phyloP scores from a whole-genome alignment of 2,329 filamentous ascomycete species.

The Sporothrix inflata region DNA sequence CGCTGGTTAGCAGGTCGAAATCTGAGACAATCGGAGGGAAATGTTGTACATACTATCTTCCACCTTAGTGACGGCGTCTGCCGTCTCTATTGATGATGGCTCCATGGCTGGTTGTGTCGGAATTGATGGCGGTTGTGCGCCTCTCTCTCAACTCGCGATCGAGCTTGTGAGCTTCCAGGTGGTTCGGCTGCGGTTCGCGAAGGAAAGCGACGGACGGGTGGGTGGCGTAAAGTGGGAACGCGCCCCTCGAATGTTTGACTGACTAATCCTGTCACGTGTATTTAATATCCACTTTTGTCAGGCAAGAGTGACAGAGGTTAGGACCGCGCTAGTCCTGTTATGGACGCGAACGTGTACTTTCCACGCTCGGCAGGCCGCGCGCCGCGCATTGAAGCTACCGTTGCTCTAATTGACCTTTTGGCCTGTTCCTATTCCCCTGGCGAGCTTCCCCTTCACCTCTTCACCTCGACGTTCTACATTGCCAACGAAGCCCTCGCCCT shows the following conservation, averaged over 20 bases:
- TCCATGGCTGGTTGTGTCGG: constrained; percentile 24
- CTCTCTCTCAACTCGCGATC: background rate
- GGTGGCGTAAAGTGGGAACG: constrained; percentile 18
- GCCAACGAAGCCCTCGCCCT: background rate
- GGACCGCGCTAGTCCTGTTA: background rate
- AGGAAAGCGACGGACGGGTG: background rate
- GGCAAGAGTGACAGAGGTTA: background rate
- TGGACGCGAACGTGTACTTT: constrained; percentile 22
- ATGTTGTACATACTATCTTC: constrained; percentile 34
- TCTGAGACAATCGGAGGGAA: background rate
- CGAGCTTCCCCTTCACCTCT: constrained; percentile 17
- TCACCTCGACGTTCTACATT: background rate
- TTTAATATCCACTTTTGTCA: background rate
- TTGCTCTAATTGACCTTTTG: constrained; percentile 22
- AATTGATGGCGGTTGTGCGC: constrained; percentile 2
- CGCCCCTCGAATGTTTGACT: background rate
- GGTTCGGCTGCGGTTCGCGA: background rate
- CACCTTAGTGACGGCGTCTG: constrained; percentile 35
- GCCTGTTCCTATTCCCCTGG: constrained; percentile 16
- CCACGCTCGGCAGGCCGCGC: constrained; percentile 14
- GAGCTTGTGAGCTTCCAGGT: background rate
- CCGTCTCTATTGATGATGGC: background rate
- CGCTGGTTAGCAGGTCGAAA: background rate
- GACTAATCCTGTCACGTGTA: constrained; percentile 16
- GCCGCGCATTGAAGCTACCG: constrained; percentile 29